Base-by-base conservation (phyloP, 345 rosid species). In the Geranium brycei region DNA sequence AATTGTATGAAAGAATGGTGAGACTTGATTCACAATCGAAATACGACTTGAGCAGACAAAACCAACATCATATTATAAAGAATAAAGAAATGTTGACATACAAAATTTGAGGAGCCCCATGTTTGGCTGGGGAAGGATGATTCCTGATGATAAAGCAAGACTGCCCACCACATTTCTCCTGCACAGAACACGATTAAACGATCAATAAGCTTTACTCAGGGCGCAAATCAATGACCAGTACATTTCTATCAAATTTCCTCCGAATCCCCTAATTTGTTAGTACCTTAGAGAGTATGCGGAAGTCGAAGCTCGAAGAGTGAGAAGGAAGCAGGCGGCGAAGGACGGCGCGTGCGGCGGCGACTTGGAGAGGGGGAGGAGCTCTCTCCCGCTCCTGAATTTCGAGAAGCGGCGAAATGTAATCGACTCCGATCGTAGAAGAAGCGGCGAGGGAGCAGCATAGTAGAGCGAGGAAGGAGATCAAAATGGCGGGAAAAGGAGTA, bases 261-360 rank as follows among this genome's bases (percentile, higher is more conserved):
- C 23, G n/a, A 16, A 57, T 14, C 64, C 31, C 1, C 0, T 28
- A 10, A 17, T 41, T 63, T 0, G 0, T 8, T 32, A 19, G 35
- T 10, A 86, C 89, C 85, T 83, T 79, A 8, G 80, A 75, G 66
- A 83, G 63, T 31, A 86, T 77, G 14, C 72, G 77, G 63, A 86
- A 80, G 57, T 83, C 81, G 67, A 86, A 86, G 70, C 71, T 76
- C 17, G 83, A 63, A 51, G 69, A 61, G 67, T 75, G 87, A 69
- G 81, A 79, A 51, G 92, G 92, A 63, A 83, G 80, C 60, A 86
- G 67, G 55, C 92, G 78, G 30, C 58, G 79, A 40, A 86, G 89
- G 35, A 68, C 85, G n/a, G 73, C 79, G 17, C 75, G 69, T 23
- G 87, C 85, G 0, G 92, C 85, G 7, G 80, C 79, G 28, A 83